These are phyloP conservation scores for Mentha longifolia DNA, from an alignment of 257 asterid species.

Conservation along the genomic window DNA sequence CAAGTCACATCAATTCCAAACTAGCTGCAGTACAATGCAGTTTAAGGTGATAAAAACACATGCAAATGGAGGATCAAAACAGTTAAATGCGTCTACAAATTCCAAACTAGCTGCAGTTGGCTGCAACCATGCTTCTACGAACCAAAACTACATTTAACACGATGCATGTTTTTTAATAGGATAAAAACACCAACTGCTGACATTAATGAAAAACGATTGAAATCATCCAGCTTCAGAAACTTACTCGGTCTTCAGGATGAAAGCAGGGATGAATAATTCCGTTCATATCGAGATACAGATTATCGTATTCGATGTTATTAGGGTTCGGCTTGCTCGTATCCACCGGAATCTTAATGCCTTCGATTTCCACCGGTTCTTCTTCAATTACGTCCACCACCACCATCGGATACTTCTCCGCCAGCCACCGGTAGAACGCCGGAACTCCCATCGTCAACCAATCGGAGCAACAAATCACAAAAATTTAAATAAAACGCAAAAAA, in stretches of 20 bases:
- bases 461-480: neutral
- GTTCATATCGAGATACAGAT: conserved; percentile 91
- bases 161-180: neutral
- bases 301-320: conserved; percentile 77
- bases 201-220: neutral
- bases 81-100: neutral
- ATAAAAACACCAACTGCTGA: neutral
- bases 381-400: conserved; percentile 83
- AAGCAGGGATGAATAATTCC: conserved; percentile 95
- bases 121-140: neutral
- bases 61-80: neutral
- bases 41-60: no score
- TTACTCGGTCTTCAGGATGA: conserved; percentile 95
- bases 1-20: conserved; percentile 13
- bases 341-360: conserved; percentile 74
- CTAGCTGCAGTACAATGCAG: no score
- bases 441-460: conserved; percentile 73
- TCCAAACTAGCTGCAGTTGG: neutral
- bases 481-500: neutral
- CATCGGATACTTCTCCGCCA: conserved; percentile 97
- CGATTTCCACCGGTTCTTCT: conserved; percentile 81
- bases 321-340: conserved; percentile 96
- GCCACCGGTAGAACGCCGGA: conserved; percentile 97
- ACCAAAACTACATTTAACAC: neutral
- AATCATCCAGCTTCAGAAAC: conserved; percentile 20